A percentile compares a stretch with the other conserved stretches of the same genome.
These are phyloP conservation scores for Penicillium samsonianum DNA, from an alignment of 495 filamentous ascomycete species.

Conservation along the genomic window DNA sequence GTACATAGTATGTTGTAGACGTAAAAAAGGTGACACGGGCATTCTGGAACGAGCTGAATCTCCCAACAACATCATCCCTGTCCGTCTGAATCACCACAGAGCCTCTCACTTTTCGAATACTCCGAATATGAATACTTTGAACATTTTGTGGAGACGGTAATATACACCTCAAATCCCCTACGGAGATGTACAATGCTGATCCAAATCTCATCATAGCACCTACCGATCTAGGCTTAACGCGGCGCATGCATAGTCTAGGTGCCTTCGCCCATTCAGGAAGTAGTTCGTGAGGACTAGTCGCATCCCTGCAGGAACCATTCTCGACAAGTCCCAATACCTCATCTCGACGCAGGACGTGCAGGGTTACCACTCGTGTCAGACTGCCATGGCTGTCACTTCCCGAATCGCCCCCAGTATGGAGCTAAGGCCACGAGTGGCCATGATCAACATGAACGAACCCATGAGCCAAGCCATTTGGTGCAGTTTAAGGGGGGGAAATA, in stretches of 20 bases:
- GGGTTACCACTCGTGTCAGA: conserved; percentile 17
- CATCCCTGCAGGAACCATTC: conserved; percentile 27
- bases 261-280: conserved; percentile 15
- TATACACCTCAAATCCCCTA: neutral
- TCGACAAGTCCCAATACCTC: conserved; percentile 6
- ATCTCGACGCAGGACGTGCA: conserved; percentile 23
- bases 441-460: conserved; percentile 7
- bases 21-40: neutral
- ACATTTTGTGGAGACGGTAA: neutral
- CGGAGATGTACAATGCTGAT: neutral
- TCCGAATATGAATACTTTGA: too few relatives aligned
- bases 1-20: neutral
- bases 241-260: neutral
- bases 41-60: conserved; percentile 5
- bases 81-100: conserved; percentile 28
- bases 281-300: conserved; percentile 23
- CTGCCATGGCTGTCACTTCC: conserved; percentile 13
- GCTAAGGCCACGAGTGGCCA: neutral
- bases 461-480: conserved; percentile 1
- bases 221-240: neutral
- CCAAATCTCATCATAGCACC: neutral
- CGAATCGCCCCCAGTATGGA: conserved; percentile 7
- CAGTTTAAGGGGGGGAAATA: neutral
- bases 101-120: conserved; percentile 11
- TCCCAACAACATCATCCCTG: conserved; percentile 16